Evolutionary conservation across 2,329 filamentous ascomycete genomes (phyloP).

Genomic region (Paecilomyces niveus): DNA sequence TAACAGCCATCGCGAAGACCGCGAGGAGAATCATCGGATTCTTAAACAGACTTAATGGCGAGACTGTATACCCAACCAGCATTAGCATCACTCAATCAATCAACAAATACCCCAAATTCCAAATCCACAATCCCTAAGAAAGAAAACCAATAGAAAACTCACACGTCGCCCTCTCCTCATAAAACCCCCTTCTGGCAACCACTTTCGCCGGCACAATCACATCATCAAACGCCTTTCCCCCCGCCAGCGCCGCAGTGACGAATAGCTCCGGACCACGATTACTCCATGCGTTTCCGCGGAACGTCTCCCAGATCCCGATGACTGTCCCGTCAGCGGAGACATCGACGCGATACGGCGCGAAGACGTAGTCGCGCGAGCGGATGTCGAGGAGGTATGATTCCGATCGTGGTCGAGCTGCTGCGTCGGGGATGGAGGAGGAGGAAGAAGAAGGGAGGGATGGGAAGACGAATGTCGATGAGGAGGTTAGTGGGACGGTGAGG

Average conservation of each 20-base stretch:
- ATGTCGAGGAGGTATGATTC: conserved; percentile 77
- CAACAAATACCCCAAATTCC: too few relatives aligned
- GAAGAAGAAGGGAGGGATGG: conserved; percentile 46
- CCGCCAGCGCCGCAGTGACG: conserved; percentile 19
- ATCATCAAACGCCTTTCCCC: conserved; percentile 23
- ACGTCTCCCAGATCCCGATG: conserved; percentile 73
- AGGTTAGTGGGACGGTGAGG: conserved; percentile 57
- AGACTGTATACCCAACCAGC: conserved; percentile 52
- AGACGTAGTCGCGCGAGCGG: conserved; percentile 65
- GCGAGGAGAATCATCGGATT: conserved; percentile 97
- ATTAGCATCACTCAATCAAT: conserved; percentile 8
- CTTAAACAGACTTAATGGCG: conserved; percentile 74
- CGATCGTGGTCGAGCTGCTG: conserved; percentile 37
- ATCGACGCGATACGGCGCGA: conserved; percentile 75
- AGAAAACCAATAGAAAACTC: conserved; percentile 40
- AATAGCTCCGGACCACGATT: conserved; percentile 61
- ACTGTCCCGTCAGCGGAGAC: conserved; percentile 37
- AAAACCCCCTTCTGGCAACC: conserved; percentile 64
- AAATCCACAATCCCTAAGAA: background rate
- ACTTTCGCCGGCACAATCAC: conserved; percentile 56
- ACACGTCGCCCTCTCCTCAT: conserved; percentile 69
- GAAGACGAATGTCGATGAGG: conserved; percentile 68
- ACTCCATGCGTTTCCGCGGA: conserved; percentile 79
- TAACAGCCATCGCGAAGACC: conserved; percentile 70
- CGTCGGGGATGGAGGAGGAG: background rate